Percentiles rank a stretch among this genome's conserved stretches.
phyloP scores from a whole-genome alignment of 306 rosid species.

The Fragaria nilgerrensis region DNA sequence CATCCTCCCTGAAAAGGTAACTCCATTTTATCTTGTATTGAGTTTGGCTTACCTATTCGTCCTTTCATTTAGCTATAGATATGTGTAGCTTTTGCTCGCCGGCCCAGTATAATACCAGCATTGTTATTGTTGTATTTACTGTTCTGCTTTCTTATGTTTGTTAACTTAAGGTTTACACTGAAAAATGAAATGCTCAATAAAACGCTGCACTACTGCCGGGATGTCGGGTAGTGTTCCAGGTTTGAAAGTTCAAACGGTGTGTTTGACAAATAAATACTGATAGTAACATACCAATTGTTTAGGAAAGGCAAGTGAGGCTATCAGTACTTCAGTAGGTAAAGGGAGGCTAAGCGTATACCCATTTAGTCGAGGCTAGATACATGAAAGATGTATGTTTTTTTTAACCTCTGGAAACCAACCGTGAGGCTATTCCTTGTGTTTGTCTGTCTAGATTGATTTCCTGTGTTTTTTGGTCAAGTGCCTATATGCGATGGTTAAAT shows the following conservation, averaged over 20 bases:
- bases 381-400: no score
- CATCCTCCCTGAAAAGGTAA: slow-evolving; percentile 28
- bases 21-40: slow-evolving; percentile 13
- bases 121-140: background rate
- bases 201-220: no score
- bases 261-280: no score
- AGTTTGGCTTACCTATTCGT: background rate
- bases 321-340: no score
- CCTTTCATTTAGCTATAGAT: background rate
- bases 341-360: no score
- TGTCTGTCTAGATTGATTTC: background rate
- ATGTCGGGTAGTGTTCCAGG: no score
- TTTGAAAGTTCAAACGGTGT: no score
- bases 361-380: no score
- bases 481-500: background rate
- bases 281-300: background rate
- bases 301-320: background rate
- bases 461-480: background rate
- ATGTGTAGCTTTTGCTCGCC: background rate
- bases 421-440: background rate
- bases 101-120: background rate
- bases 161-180: background rate
- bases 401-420: no score
- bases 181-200: background rate
- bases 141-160: background rate